phyloP scores from a whole-genome alignment of 805 yeast species.

The Lipomyces orientalis region DNA sequence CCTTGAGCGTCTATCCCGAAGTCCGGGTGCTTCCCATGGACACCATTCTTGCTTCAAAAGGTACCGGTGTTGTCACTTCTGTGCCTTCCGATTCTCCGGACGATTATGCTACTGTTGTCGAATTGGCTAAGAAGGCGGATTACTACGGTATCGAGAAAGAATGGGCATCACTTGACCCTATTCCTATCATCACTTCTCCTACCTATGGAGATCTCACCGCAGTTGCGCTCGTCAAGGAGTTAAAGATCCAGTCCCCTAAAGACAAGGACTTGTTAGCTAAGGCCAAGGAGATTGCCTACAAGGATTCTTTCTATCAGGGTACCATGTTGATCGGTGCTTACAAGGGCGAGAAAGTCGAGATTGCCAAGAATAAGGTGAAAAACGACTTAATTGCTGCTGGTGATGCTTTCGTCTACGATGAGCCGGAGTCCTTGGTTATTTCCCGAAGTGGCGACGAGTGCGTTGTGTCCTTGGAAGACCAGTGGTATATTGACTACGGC shows the following conservation, averaged over 20 bases:
- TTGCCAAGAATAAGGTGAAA: slow-evolving; percentile 85
- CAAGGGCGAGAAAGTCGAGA: slow-evolving; percentile 87
- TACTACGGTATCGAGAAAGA: slow-evolving; percentile 82
- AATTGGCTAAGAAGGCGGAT: slow-evolving; percentile 86
- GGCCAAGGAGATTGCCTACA: slow-evolving; percentile 94
- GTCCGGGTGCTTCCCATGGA: slow-evolving; percentile 95
- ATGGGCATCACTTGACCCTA: slow-evolving; percentile 79
- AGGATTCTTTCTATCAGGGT: slow-evolving; percentile 96
- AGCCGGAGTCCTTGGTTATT: slow-evolving; percentile 87
- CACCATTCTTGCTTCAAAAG: slow-evolving; percentile 90
- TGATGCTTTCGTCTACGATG: slow-evolving; percentile 86
- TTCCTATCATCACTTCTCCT: slow-evolving; percentile 78
- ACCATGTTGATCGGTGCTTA: slow-evolving; percentile 78
- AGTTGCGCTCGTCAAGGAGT: slow-evolving; percentile 76
- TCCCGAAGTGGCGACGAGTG: slow-evolving; percentile 98
- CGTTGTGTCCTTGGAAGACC: slow-evolving; percentile 96
- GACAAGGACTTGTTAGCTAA: slow-evolving; percentile 83
- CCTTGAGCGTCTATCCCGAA: slow-evolving; percentile 70
- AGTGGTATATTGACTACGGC: slow-evolving; percentile 98
- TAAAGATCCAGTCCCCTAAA: slow-evolving; percentile 94
- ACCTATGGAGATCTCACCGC: slow-evolving; percentile 91
- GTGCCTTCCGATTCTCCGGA: slow-evolving; percentile 99
- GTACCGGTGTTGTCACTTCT: slow-evolving; percentile 99
- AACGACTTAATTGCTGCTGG: slow-evolving; percentile 78
- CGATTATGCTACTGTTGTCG: slow-evolving; percentile 86